Percentiles rank a stretch among this genome's conserved stretches.
Evolutionary conservation across 1,284 basidiomycete species (phyloP).

Genomic region (Ceratobasidium sp.): DNA sequence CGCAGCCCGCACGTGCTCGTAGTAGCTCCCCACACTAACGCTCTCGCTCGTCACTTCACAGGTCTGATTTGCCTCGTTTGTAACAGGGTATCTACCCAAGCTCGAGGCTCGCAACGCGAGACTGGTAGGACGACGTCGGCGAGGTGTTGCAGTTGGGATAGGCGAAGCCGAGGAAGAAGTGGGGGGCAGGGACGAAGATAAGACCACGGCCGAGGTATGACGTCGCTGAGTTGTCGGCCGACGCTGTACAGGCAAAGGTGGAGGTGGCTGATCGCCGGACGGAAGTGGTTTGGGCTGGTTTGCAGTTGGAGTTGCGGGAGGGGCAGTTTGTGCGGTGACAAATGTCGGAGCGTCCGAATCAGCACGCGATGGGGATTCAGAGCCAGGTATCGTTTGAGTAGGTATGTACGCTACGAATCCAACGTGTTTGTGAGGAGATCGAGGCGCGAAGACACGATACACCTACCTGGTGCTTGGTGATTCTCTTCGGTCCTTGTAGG

Average conservation of each 20-base stretch:
- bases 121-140: constrained; percentile 17
- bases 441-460: background rate
- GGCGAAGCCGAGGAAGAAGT: background rate
- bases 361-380: too few relatives aligned
- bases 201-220: constrained; percentile 16
- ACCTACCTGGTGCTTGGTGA: background rate
- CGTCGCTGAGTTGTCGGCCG: background rate
- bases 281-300: too few relatives aligned
- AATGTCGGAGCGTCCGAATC: too few relatives aligned
- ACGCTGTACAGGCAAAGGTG: too few relatives aligned
- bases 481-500: too few relatives aligned
- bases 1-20: background rate
- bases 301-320: too few relatives aligned
- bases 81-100: constrained; percentile 15
- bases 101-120: constrained; percentile 27
- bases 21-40: background rate
- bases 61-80: too few relatives aligned
- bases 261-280: too few relatives aligned
- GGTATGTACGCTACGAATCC: too few relatives aligned
- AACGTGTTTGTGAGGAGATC: background rate
- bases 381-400: too few relatives aligned
- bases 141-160: background rate
- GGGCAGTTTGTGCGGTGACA: background rate
- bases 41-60: constrained; percentile 9
- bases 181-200: background rate